Base-by-base conservation (phyloP, 306 rosid genomes). In the Psophocarpus tetragonolobus region DNA sequence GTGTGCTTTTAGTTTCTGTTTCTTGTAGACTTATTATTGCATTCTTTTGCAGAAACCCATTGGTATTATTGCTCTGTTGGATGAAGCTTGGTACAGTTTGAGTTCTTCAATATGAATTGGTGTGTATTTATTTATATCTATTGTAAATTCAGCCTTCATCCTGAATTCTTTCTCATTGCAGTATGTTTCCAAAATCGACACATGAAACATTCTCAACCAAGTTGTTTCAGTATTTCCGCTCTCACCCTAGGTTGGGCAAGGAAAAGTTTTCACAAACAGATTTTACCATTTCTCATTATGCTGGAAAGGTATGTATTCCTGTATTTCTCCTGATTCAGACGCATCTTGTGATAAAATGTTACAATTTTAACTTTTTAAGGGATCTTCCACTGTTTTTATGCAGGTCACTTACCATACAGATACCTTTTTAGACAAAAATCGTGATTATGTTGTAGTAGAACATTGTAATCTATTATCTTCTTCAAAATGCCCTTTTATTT, bases 361-460 rank as follows among this genome's bases (percentile, higher is more conserved):
- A 15, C 62, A 26, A 54, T 42, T 45, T 30, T 82, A 74, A 72
- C n/a, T n/a, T n/a, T n/a, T n/a, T n/a, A 70, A 73, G 70, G 21
- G 51, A 8, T 70, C 33, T 26, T 58, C 23, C 42, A 30, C 67
- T 78, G 53, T 60, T 58, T 76, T 62, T 72, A 32, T 81, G 88
- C 80, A 95, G 99, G 99, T 95, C 76, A 87, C 97, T 36, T 95
- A 95, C 80, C 99, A 95, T 73, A 86, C 99, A 70, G 97, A 95
- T 80, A 58, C 87, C 36, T 95, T 95, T 77, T 73, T 95, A 78
- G 99, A 92, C 82, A 95, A 95, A 84, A 95, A 95, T 72, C 97
- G 99, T 81, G 99, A 95, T 82, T 95, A 95, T 87, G 88, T 95
- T 82, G 97, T 95, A 76, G 88, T 90, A 54, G 99, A 95, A 42